Evolutionary conservation across 495 filamentous ascomycete species (phyloP).

Genomic region (Penicillium psychrofluorescens): DNA sequence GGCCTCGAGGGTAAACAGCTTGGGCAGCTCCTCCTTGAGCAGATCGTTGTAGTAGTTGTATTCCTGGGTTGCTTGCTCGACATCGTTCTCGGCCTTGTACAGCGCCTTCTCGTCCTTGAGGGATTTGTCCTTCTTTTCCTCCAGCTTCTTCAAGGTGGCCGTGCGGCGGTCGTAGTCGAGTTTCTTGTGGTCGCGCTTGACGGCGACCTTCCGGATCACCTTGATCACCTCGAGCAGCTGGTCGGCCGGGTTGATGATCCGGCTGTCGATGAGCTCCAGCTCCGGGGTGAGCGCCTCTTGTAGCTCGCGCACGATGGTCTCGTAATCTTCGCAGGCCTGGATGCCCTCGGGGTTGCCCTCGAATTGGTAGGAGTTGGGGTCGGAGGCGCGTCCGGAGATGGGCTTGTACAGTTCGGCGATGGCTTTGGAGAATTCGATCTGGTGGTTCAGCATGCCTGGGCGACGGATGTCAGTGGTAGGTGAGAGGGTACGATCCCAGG

Average conservation of each 20-base stretch:
- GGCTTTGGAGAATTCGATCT: conserved; percentile 97
- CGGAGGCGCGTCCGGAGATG: conserved; percentile 90
- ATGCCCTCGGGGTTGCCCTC: conserved; percentile 95
- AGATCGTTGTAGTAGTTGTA: conserved; percentile 96
- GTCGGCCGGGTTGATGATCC: conserved; percentile 88
- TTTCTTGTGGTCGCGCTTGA: conserved; percentile 95
- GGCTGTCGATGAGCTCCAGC: conserved; percentile 92
- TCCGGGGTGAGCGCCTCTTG: conserved; percentile 84
- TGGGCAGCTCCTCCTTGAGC: conserved; percentile 90
- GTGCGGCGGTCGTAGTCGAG: conserved; percentile 89
- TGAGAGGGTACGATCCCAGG: not conserved
- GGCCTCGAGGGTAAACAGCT: conserved; percentile 84
- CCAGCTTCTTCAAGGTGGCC: conserved; percentile 78
- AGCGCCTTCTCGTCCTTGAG: conserved; percentile 96
- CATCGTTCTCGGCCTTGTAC: conserved; percentile 90
- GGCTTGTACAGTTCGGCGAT: conserved; percentile 96
- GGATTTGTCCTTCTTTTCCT: conserved; percentile 95
- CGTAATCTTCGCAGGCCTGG: conserved; percentile 91
- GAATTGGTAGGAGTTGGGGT: conserved; percentile 71
- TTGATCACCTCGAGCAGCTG: conserved; percentile 95
- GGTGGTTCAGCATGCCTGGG: conserved; percentile 85
- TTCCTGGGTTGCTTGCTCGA: conserved; percentile 88
- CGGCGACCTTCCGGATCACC: conserved; percentile 77
- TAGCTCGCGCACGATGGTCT: conserved; percentile 81
- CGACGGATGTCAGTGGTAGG: conserved; percentile 8